phyloP scores from a whole-genome alignment of 345 rosid species.

The Cochlearia excelsa region DNA sequence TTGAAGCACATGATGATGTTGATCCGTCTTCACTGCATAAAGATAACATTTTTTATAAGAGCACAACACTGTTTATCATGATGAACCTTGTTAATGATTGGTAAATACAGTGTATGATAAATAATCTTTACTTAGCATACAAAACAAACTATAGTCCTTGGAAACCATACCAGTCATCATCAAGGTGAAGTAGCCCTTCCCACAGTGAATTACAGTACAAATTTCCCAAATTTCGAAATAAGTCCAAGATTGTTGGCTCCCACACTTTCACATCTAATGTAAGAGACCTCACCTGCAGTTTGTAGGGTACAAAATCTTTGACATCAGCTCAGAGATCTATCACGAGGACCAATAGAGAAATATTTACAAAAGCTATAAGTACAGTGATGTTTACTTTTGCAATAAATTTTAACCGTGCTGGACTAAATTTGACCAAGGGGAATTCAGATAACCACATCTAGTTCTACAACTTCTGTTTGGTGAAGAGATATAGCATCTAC shows the following conservation, averaged over 20 bases:
- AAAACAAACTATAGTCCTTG: constrained; percentile 5
- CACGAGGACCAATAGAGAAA: background rate
- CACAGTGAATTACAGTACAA: constrained; percentile 79
- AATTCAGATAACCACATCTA: constrained; percentile 9
- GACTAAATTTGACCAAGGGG: background rate
- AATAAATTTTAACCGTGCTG: constrained; percentile 6
- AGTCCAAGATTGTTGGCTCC: constrained; percentile 80
- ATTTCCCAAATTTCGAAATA: constrained; percentile 74
- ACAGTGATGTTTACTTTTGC: constrained; percentile 22
- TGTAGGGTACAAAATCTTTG: constrained; percentile 19
- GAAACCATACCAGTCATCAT: constrained; percentile 49
- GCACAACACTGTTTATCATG: constrained; percentile 12
- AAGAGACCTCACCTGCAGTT: constrained; percentile 79
- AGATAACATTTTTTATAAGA: background rate
- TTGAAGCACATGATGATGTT: constrained; percentile 31
- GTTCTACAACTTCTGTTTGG: background rate
- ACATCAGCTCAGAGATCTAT: constrained; percentile 17
- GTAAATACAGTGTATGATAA: constrained; percentile 2
- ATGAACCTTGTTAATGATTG: constrained; percentile 1
- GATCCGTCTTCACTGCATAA: constrained; percentile 48
- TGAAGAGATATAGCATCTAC: background rate
- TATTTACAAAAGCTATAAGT: constrained; percentile 13
- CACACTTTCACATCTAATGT: constrained; percentile 87
- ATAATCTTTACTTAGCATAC: background rate
- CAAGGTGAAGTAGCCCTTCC: constrained; percentile 62